Evolutionary conservation across 139 green algal genomes (phyloP).

Genomic region (Microglena sp.): DNA sequence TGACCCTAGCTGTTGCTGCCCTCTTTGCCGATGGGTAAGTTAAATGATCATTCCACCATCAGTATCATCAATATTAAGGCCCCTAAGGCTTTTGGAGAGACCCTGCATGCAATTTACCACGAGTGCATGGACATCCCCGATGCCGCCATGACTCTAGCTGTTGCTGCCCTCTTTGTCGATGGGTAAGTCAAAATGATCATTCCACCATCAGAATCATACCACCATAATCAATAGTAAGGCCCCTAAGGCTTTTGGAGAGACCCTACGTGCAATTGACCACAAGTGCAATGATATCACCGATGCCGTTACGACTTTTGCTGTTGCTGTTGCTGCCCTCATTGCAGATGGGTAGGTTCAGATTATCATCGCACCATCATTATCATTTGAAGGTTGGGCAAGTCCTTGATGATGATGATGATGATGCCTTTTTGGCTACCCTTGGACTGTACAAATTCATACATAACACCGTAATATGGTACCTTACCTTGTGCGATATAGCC

Average conservation of each 20-base stretch:
- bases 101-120: slow-evolving; percentile 87
- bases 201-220: slow-evolving; percentile 15
- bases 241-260: slow-evolving; percentile 27
- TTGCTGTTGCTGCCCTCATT: slow-evolving; percentile 91
- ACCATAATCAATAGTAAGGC: slow-evolving; percentile 81
- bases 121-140: slow-evolving; percentile 99
- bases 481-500: no score
- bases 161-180: slow-evolving; percentile 90
- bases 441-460: background rate
- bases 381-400: slow-evolving; percentile 33
- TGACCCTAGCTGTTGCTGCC: slow-evolving; percentile 94
- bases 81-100: slow-evolving; percentile 27
- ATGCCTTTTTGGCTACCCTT: no score
- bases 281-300: slow-evolving; percentile 99
- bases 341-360: slow-evolving; percentile 54
- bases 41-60: background rate
- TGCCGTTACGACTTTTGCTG: slow-evolving; percentile 96
- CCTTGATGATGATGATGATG: background rate
- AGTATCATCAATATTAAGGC: slow-evolving; percentile 81
- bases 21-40: slow-evolving; percentile 79
- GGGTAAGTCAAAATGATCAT: slow-evolving; percentile 24
- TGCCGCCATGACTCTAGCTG: slow-evolving; percentile 96
- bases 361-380: background rate
- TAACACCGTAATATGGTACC: background rate
- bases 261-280: slow-evolving; percentile 85